phyloP scores from a whole-genome alignment of 2,329 filamentous ascomycete genomes.

The Curvularia sp. region DNA sequence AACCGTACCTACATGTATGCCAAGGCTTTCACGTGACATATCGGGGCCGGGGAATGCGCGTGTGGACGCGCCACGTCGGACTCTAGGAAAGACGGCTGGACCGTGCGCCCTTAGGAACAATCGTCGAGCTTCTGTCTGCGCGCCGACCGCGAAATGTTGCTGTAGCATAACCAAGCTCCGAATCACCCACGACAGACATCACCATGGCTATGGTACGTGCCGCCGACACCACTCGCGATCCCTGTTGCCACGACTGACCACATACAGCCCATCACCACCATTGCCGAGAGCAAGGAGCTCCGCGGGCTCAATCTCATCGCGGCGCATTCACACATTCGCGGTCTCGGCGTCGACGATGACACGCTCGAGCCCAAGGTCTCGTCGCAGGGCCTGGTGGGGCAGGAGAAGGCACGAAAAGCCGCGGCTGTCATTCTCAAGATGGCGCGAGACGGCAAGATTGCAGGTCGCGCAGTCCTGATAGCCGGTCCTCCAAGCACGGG shows the following conservation, averaged over 20 bases:
- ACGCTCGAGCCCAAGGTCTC: constrained; percentile 84
- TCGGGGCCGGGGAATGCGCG: not conserved
- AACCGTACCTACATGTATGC: too few species aligned
- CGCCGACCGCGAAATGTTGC: constrained; percentile 30
- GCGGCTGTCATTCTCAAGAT: constrained; percentile 97
- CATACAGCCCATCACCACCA: constrained; percentile 69
- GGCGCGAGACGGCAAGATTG: constrained; percentile 99
- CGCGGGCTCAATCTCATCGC: constrained; percentile 96
- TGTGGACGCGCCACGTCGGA: not conserved
- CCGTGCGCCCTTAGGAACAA: constrained; percentile 11
- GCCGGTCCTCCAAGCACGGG: constrained; percentile 96
- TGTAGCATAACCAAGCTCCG: constrained; percentile 14
- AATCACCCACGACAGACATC: constrained; percentile 17
- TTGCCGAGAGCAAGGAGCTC: constrained; percentile 95
- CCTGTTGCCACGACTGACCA: constrained; percentile 22
- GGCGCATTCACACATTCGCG: constrained; percentile 96
- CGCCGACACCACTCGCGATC: too few species aligned
- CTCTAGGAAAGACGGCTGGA: not conserved
- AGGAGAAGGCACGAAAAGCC: constrained; percentile 95
- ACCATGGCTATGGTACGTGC: constrained; percentile 46
- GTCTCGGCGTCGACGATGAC: constrained; percentile 89
- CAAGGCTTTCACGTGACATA: too few species aligned
- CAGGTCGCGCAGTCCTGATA: constrained; percentile 90
- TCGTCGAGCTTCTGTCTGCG: constrained; percentile 24
- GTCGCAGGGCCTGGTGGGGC: constrained; percentile 93